phyloP scores from a whole-genome alignment of 805 yeast species.

The Candida insectorum region DNA sequence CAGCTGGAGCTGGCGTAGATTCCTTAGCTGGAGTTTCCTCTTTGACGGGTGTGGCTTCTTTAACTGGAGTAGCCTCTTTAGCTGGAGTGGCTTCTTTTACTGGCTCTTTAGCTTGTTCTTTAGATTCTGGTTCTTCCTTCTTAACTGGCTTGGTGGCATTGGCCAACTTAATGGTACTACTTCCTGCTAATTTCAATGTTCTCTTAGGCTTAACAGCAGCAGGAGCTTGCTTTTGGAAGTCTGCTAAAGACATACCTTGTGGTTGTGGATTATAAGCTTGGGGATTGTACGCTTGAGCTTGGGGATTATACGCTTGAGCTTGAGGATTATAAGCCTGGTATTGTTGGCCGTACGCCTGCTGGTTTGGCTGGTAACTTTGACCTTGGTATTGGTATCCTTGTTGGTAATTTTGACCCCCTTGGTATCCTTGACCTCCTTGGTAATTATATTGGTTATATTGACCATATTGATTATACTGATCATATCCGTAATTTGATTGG shows the following conservation, averaged over 20 bases:
- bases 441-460: conserved; percentile 7
- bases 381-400: conserved; percentile 20
- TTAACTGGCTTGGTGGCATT: conserved; percentile 40
- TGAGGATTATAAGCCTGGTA: conserved; percentile 4
- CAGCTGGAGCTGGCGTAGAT: conserved; percentile 14
- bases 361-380: conserved; percentile 10
- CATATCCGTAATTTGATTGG: conserved; percentile 17
- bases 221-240: conserved; percentile 63
- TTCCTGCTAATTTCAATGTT: conserved; percentile 62
- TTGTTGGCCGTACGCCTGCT: conserved; percentile 17
- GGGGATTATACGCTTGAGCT: conserved; percentile 16
- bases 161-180: conserved; percentile 63
- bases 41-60: no score
- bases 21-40: conserved; percentile 26
- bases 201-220: conserved; percentile 65
- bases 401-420: conserved; percentile 3
- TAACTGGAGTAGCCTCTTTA: conserved; percentile 11
- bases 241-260: conserved; percentile 68
- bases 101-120: conserved; percentile 11
- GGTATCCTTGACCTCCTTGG: conserved; percentile 7
- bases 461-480: conserved; percentile 5
- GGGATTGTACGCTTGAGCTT: conserved; percentile 5
- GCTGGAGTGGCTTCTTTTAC: conserved; percentile 14
- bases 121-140: conserved; percentile 13
- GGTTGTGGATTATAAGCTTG: no score